Evolutionary conservation across 2,329 filamentous ascomycete genomes (phyloP), one percentile per base, ranked within the genome.

Genomic region (Penicillium occitanis): DNA sequence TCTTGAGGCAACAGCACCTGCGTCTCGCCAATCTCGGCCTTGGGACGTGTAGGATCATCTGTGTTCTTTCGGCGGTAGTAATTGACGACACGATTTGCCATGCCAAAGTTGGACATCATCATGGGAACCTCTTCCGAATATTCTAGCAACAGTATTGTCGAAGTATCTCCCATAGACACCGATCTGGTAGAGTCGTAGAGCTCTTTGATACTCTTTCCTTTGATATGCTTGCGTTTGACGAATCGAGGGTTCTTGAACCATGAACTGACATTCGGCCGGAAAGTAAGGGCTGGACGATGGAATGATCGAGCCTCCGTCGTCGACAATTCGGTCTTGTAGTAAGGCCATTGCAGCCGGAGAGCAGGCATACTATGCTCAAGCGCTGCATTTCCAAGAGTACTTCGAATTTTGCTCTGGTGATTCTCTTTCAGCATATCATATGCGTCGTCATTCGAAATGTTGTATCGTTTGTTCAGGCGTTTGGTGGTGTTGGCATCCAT

Each of bases 361-460:
- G 95, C 95, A 17, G 95, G 94, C 83, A 97, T 84, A 77, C 91
- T 93, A 80, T 99, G 95, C 76, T 99, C 95, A 50, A 99, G 89
- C n/a, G 91, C 89, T 68, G 97, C 88, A 74, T 93, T 94, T 55
- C 93, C 92, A 68, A 99, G 87, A 1, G 92, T 96, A 62, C 93
- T 95, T 70, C 95, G 89, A 68, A 99, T 91, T 79, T 97, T 98
- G 84, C 92, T 93, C 80, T 96, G 92, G 74, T 96, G 93, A 74
- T 97, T 98, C 78, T 97, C 93, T 79, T 98, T 98, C 53, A 99
- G 86, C 67, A 93, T 88, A 74, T 98, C 93, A 76, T 99, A 99
- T 1, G 93, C 93, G 67, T 95, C 91, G 73, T 99, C 95, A 69
- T 98, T 98, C 35, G 93, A 97, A 66, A 96, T 91, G 75, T 98